Evolutionary conservation across 345 rosid genomes (phyloP), one percentile per base, ranked within the genome.

Genomic region (Excoecaria agallocha): DNA sequence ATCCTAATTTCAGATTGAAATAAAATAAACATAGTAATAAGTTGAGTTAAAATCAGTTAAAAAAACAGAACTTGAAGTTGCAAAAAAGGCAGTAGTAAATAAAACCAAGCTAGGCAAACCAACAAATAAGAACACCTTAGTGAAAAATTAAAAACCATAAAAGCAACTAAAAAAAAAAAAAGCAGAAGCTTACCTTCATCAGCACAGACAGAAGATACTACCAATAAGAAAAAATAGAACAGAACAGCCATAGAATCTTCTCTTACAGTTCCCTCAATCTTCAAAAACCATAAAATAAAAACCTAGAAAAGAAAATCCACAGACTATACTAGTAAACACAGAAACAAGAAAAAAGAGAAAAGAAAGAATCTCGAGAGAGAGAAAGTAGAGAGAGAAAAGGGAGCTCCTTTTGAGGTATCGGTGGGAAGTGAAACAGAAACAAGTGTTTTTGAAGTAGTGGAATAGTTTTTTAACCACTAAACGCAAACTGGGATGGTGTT

Each of bases 141-240:
- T 16, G 9, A 43, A 43, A 43, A 43, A 43, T 19, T 17, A 38
- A 5, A 30, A 15, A 73, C 25, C 56, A 69, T 37, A n/a, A 19
- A 73, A 79, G 60, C 37, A 73, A 22, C 13, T 7, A 54, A 5
- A 20, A 19, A 38, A 67, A 35, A 16, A 3, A 50, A 22, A 24
- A 7, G 50, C 37, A 70, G 58, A 66, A 70, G 66, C 82, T 69
- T 46, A 80, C 89, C 87, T 80, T 86, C 84, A 64, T 78, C 81
- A 38, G 87, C 83, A 62, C 81, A 79, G 78, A 76, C 86, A 22
- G 70, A 54, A 66, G 86, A 77, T 8, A 72, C 78, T 30, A 70
- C 16, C 69, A 83, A 58, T 15, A 78, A 59, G 68, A 84, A 48
- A 30, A 88, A 75, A 59, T 75, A 77, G 49, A 79, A 62, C 25